Conservation (phyloP, 345 rosid species). For the Conringia planisiliqua region DNA sequence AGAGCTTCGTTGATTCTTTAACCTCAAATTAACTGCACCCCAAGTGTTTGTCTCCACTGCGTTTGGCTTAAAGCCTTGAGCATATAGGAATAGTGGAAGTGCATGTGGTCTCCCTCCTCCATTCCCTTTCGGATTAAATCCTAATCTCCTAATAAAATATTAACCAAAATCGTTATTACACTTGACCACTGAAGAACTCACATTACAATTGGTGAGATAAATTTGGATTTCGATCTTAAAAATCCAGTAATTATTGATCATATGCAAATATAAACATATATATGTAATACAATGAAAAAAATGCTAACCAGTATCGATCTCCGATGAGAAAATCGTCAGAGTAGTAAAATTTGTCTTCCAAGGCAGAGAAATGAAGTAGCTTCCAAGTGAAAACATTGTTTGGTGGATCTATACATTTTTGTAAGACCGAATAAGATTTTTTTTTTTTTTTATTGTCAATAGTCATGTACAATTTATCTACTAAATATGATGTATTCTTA, state of each 20-base stretch:
- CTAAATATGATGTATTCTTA: neutral
- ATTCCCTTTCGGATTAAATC: conserved; percentile 30
- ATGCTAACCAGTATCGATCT: too few relatives aligned
- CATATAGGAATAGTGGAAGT: conserved; percentile 12
- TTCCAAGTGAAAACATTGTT: too few relatives aligned
- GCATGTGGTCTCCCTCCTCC: conserved; percentile 22
- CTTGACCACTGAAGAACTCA: neutral
- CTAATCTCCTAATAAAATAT: conserved; percentile 16
- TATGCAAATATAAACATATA: too few relatives aligned
- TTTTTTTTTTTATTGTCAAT: too few relatives aligned
- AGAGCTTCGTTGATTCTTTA: conserved; percentile 29
- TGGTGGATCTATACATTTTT: neutral
- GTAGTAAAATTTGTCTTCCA: too few relatives aligned
- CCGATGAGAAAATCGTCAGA: too few relatives aligned
- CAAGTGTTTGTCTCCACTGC: conserved; percentile 18
- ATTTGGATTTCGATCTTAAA: too few relatives aligned
- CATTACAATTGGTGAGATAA: too few relatives aligned
- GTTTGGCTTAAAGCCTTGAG: conserved; percentile 12
- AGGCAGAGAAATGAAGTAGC: too few relatives aligned
- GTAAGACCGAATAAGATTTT: too few relatives aligned
- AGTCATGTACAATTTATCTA: neutral
- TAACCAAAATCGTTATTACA: neutral
- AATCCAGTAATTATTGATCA: too few relatives aligned
- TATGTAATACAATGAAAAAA: too few relatives aligned
- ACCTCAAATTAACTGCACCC: conserved; percentile 25